These are phyloP conservation scores for Ophiostoma sp. DNA, from an alignment of 2,329 filamentous ascomycete genomes.

Conservation along the genomic window DNA sequence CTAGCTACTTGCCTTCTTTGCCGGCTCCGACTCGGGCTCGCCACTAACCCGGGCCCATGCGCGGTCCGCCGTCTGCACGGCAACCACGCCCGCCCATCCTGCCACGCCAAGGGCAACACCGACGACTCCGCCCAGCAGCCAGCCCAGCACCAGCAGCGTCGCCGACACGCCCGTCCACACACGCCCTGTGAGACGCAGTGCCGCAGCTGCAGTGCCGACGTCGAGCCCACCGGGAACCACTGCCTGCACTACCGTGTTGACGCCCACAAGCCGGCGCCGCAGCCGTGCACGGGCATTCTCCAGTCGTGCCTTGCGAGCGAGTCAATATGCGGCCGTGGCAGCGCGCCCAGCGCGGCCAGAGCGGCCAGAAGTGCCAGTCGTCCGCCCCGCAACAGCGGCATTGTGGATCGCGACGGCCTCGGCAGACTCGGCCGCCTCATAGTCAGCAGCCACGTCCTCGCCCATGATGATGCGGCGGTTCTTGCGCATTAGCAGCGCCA, in stretches of 20 bases:
- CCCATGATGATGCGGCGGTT: constrained; percentile 44
- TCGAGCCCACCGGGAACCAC: background rate
- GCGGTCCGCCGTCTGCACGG: constrained; percentile 16
- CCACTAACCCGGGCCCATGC: constrained; percentile 11
- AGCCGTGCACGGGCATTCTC: constrained; percentile 11
- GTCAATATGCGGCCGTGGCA: constrained; percentile 21
- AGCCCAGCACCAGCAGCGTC: constrained; percentile 22
- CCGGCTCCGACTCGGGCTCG: background rate
- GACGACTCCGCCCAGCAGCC: constrained; percentile 21
- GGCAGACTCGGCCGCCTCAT: constrained; percentile 2
- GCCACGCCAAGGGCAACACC: constrained; percentile 20
- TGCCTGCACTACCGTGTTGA: background rate
- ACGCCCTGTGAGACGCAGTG: constrained; percentile 15
- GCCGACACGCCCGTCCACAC: constrained; percentile 22
- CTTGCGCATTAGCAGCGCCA: constrained; percentile 55
- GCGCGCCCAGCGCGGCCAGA: constrained; percentile 14
- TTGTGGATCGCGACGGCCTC: constrained; percentile 4
- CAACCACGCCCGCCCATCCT: constrained; percentile 20
- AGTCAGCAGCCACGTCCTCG: constrained; percentile 15
- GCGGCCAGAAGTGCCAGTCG: background rate
- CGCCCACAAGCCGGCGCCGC: background rate
- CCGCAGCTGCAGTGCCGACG: background rate
- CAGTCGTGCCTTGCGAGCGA: constrained; percentile 16
- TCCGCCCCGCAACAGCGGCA: background rate
- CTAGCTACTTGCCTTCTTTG: background rate